Conservation (phyloP, 768 basidiomycete genomes). For the Solioccasus polychromus region DNA sequence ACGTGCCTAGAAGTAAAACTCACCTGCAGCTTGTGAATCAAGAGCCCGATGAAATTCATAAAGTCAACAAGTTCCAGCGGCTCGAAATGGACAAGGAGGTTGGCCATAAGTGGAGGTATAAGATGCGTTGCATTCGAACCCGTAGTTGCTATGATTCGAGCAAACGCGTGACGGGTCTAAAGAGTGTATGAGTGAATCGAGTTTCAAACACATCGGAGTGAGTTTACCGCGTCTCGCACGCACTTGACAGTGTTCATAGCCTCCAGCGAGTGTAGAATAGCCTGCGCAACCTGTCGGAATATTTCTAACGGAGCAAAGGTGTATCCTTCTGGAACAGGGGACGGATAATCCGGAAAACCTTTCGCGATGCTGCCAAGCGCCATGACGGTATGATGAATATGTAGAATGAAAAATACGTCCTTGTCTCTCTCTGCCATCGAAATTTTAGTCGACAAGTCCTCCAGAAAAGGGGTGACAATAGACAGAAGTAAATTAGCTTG, state of each 20-base stretch:
- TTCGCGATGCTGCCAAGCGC: conserved; percentile 93
- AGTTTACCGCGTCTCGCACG: conserved; percentile 86
- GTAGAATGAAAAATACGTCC: conserved; percentile 77
- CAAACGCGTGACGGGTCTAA: conserved; percentile 91
- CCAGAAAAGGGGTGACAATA: conserved; percentile 78
- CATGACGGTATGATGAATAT: conserved; percentile 91
- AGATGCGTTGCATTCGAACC: conserved; percentile 83
- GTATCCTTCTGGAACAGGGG: conserved; percentile 61
- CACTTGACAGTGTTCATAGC: conserved; percentile 84
- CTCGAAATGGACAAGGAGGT: conserved; percentile 89
- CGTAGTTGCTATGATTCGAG: conserved; percentile 86
- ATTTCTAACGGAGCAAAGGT: conserved; percentile 70
- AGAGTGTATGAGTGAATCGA: conserved; percentile 9
- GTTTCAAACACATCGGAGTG: background rate
- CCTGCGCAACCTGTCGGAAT: conserved; percentile 83
- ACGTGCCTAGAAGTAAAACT: conserved; percentile 5
- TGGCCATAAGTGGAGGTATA: conserved; percentile 85
- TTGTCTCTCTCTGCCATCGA: conserved; percentile 54
- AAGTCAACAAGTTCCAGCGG: conserved; percentile 92
- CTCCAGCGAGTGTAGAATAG: conserved; percentile 82
- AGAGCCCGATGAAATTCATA: conserved; percentile 88
- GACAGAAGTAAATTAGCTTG: conserved; percentile 70
- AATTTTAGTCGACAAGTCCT: conserved; percentile 60
- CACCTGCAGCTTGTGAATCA: conserved; percentile 91
- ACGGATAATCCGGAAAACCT: conserved; percentile 92